Evolutionary conservation across 371 early-diverging fungal genomes (phyloP).

Genomic region (Mucor lusitanicus): DNA sequence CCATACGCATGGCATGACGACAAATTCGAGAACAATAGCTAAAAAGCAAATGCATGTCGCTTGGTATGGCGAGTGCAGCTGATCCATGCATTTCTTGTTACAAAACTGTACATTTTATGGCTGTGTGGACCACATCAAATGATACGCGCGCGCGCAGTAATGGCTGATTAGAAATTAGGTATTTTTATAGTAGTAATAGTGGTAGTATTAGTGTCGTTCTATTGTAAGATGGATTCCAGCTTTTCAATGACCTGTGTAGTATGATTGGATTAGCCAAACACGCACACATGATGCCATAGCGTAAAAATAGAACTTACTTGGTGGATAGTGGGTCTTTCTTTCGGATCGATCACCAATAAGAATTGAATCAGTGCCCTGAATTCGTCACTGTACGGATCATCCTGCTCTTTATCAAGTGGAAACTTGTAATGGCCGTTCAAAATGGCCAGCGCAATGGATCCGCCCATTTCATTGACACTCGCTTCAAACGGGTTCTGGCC

Average conservation of each 20-base stretch:
- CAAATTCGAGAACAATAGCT: background rate
- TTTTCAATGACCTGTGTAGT: constrained; percentile 12
- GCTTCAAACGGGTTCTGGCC: constrained; percentile 74
- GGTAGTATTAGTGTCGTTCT: background rate
- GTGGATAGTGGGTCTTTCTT: constrained; percentile 65
- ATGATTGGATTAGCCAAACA: background rate
- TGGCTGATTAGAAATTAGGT: background rate
- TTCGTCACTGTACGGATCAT: constrained; percentile 59
- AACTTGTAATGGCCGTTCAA: constrained; percentile 60
- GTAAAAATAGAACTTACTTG: constrained; percentile 19
- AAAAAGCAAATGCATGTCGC: background rate
- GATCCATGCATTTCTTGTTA: background rate
- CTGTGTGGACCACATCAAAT: background rate
- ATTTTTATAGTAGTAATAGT: background rate
- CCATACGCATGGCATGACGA: background rate
- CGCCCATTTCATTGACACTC: constrained; percentile 66
- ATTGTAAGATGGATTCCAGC: constrained; percentile 2
- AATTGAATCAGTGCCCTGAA: constrained; percentile 57
- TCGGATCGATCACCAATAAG: constrained; percentile 67
- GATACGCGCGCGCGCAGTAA: background rate
- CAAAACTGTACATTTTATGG: background rate
- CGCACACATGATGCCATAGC: background rate
- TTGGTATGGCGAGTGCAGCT: background rate
- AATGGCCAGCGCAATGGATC: constrained; percentile 71
- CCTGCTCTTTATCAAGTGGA: constrained; percentile 34